Percentiles rank a stretch among this genome's conserved stretches.
Conservation (phyloP, 2,329 filamentous ascomycete genomes). For the Botryotinia narcissicola region DNA sequence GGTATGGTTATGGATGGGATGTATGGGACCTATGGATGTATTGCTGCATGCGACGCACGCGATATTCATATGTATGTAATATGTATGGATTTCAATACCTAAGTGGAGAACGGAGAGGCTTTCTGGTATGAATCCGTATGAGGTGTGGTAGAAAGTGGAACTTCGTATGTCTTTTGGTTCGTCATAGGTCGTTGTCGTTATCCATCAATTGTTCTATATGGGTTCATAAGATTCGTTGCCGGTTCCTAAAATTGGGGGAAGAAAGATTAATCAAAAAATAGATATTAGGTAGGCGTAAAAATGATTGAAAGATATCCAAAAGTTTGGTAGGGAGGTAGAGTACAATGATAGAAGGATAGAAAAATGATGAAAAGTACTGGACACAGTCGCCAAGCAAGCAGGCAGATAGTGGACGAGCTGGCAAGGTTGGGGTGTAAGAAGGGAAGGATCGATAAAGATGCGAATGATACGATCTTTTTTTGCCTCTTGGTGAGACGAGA, state of each 20-base stretch:
- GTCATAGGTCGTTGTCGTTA: slow-evolving; percentile 14
- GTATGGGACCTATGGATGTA: background rate
- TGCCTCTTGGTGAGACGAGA: background rate
- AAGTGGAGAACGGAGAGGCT: slow-evolving; percentile 14
- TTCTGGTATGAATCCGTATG: background rate
- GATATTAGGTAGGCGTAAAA: background rate
- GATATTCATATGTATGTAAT: background rate
- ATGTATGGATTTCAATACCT: background rate
- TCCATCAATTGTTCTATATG: background rate
- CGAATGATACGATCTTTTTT: background rate
- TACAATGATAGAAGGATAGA: background rate
- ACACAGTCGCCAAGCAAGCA: slow-evolving; percentile 2
- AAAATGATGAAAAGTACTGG: background rate
- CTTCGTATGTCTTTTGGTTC: background rate
- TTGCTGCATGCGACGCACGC: background rate
- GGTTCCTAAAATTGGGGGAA: background rate
- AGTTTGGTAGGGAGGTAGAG: background rate
- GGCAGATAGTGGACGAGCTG: background rate
- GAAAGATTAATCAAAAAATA: background rate
- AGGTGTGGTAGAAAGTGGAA: slow-evolving; percentile 1
- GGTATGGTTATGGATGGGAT: background rate
- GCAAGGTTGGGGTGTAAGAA: background rate
- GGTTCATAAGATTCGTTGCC: background rate
- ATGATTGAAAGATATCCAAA: background rate
- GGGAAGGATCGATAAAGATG: slow-evolving; percentile 3